Evolutionary conservation across 1,139 yeast genomes (phyloP).

Genomic region (Scheffersomyces parashehatae): DNA sequence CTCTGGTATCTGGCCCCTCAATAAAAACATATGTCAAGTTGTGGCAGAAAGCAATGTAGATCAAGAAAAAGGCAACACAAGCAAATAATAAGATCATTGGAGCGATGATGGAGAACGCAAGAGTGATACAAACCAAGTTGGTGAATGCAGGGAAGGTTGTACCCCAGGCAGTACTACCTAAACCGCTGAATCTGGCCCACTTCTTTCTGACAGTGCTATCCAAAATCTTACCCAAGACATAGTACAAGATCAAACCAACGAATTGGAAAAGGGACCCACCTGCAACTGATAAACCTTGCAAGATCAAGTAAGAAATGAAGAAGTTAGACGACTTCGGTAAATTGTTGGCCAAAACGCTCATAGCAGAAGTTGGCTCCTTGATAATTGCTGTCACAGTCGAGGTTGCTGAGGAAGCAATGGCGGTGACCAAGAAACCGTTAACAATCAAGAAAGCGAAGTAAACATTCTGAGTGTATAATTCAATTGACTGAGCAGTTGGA

Average conservation of each 20-base stretch:
- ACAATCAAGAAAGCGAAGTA: conserved; percentile 72
- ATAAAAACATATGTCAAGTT: conserved; percentile 71
- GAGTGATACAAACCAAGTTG: conserved; percentile 74
- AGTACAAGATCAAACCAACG: conserved; percentile 67
- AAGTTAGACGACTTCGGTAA: conserved; percentile 91
- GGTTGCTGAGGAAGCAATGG: conserved; percentile 71
- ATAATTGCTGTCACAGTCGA: conserved; percentile 71
- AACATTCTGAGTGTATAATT: conserved; percentile 72
- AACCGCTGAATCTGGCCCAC: conserved; percentile 67
- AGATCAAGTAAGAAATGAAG: conserved; percentile 65
- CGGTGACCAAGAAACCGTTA: conserved; percentile 69
- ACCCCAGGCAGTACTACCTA: conserved; percentile 80
- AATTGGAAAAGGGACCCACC: conserved; percentile 82
- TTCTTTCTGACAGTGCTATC: conserved; percentile 88
- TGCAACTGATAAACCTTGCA: conserved; percentile 83
- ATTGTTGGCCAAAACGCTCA: conserved; percentile 67
- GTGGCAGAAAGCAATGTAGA: conserved; percentile 80
- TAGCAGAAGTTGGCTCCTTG: conserved; percentile 63
- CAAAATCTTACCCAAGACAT: conserved; percentile 64
- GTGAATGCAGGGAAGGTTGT: conserved; percentile 84
- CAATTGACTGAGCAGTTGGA: conserved; percentile 63
- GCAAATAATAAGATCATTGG: conserved; percentile 74
- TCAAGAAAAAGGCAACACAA: conserved; percentile 62
- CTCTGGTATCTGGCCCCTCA: conserved; percentile 70
- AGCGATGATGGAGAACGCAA: conserved; percentile 80